Evolutionary conservation across 129 eudicot genomes (phyloP).

Genomic region (Calendula officinalis): DNA sequence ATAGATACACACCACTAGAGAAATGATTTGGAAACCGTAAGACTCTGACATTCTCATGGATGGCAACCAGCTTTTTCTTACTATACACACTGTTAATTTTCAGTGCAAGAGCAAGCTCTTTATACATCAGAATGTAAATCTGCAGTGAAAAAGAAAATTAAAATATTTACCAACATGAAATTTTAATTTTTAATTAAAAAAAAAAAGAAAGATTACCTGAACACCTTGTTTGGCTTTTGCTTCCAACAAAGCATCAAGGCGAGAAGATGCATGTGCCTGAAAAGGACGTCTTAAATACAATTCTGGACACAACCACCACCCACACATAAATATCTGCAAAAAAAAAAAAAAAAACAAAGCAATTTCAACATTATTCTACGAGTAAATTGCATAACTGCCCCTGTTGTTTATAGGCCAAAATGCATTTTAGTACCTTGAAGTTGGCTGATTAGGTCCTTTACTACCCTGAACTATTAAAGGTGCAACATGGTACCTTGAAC

Average conservation of each 20-base stretch:
- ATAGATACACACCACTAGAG: conserved; percentile 87
- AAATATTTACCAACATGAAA: background rate
- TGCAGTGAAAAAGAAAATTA: conserved; percentile 38
- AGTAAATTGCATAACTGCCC: background rate
- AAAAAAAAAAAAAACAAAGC: conserved; percentile 33
- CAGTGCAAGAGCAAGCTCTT: conserved; percentile 92
- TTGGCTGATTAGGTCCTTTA: too few relatives aligned
- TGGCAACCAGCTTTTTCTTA: conserved; percentile 82
- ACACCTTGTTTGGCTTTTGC: conserved; percentile 97
- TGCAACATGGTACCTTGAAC: too few relatives aligned
- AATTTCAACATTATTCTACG: conserved; percentile 10
- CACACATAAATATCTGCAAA: conserved; percentile 93
- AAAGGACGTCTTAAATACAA: conserved; percentile 87
- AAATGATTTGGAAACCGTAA: conserved; percentile 96
- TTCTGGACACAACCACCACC: conserved; percentile 99
- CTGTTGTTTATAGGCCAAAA: too few relatives aligned
- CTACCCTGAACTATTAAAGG: too few relatives aligned
- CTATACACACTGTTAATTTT: conserved; percentile 96
- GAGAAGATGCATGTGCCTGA: conserved; percentile 64
- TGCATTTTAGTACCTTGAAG: too few relatives aligned
- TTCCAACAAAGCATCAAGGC: conserved; percentile 91
- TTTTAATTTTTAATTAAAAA: background rate
- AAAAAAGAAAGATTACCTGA: conserved; percentile 52
- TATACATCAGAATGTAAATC: conserved; percentile 91
- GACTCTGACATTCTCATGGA: conserved; percentile 91